These are phyloP conservation scores for Kodamaea restingae DNA, from an alignment of 805 yeast genomes.

Conservation along the genomic window DNA sequence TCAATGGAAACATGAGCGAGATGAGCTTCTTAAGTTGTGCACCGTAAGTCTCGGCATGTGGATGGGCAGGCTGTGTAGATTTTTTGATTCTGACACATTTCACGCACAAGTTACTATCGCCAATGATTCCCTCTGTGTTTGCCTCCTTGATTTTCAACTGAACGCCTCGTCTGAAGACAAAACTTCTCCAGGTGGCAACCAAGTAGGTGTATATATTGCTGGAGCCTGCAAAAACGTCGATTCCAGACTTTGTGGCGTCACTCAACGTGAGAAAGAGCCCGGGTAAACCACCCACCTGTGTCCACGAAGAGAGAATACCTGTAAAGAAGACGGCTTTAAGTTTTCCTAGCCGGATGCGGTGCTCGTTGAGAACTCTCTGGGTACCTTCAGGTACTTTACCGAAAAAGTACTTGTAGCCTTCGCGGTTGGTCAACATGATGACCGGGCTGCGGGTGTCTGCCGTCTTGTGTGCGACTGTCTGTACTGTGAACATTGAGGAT, in stretches of 20 bases:
- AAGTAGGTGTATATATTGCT: slow-evolving; percentile 40
- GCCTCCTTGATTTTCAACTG: slow-evolving; percentile 38
- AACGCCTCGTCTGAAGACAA: slow-evolving; percentile 76
- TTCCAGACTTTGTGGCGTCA: slow-evolving; percentile 63
- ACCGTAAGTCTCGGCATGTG: not conserved
- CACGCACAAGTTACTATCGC: slow-evolving; percentile 36
- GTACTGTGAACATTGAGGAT: slow-evolving; percentile 12
- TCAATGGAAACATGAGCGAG: slow-evolving; percentile 55
- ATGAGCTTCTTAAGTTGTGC: slow-evolving; percentile 35
- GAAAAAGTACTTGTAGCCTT: slow-evolving; percentile 58
- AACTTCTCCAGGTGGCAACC: slow-evolving; percentile 79
- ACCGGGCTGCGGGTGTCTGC: slow-evolving; percentile 57
- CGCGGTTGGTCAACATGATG: slow-evolving; percentile 45
- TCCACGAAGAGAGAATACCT: slow-evolving; percentile 69
- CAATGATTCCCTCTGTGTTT: slow-evolving; percentile 26
- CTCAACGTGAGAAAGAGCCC: slow-evolving; percentile 80
- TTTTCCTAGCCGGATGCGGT: slow-evolving; percentile 53
- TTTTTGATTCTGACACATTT: slow-evolving; percentile 32
- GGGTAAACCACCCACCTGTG: slow-evolving; percentile 85
- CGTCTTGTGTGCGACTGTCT: slow-evolving; percentile 37
- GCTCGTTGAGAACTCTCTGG: slow-evolving; percentile 68
- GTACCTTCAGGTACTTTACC: slow-evolving; percentile 86
- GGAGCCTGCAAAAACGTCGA: slow-evolving; percentile 50
- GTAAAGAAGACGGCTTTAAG: slow-evolving; percentile 68
- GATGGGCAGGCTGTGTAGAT: not conserved